Conservation (phyloP, 2,329 filamentous ascomycete species). For the Pseudohalonectria lignicola region DNA sequence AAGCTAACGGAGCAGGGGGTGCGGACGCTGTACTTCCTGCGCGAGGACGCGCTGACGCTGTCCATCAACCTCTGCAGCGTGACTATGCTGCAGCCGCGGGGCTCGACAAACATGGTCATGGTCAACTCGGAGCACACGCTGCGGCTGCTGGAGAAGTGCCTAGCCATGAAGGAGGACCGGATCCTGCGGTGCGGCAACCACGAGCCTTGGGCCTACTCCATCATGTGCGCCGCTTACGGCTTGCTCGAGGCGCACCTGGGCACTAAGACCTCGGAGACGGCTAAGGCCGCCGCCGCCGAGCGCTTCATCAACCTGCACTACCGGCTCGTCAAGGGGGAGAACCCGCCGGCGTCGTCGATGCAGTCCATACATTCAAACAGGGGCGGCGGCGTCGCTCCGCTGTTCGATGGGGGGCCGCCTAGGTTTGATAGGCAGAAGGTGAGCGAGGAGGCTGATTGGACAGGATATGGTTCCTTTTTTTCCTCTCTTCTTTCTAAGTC, state of each 20-base stretch:
- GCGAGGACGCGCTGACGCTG: slow-evolving; percentile 48
- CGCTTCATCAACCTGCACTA: slow-evolving; percentile 49
- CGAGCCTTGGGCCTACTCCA: slow-evolving; percentile 53
- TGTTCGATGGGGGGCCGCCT: slow-evolving; percentile 9
- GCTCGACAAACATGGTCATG: slow-evolving; percentile 51
- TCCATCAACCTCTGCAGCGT: slow-evolving; percentile 52
- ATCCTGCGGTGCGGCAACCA: slow-evolving; percentile 51
- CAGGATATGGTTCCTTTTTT: not conserved
- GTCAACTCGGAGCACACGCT: slow-evolving; percentile 49
- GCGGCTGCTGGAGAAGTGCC: slow-evolving; percentile 49
- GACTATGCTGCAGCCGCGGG: slow-evolving; percentile 46
- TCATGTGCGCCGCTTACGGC: slow-evolving; percentile 50
- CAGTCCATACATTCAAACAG: slow-evolving; percentile 1
- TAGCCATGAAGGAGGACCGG: slow-evolving; percentile 49
- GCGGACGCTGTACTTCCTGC: slow-evolving; percentile 46
- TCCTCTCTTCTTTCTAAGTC: not conserved
- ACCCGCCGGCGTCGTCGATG: slow-evolving; percentile 4
- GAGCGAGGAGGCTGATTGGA: too few relatives aligned
- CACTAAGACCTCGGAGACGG: slow-evolving; percentile 42
- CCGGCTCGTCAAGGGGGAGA: slow-evolving; percentile 23
- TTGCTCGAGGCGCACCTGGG: slow-evolving; percentile 48
- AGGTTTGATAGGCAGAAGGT: slow-evolving; percentile 13
- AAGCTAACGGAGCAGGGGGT: slow-evolving; percentile 48
- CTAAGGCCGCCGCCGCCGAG: slow-evolving; percentile 48
- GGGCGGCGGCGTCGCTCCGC: not conserved